Base-by-base conservation (phyloP, 2,329 filamentous ascomycete species). In the Phialocephala sp. region DNA sequence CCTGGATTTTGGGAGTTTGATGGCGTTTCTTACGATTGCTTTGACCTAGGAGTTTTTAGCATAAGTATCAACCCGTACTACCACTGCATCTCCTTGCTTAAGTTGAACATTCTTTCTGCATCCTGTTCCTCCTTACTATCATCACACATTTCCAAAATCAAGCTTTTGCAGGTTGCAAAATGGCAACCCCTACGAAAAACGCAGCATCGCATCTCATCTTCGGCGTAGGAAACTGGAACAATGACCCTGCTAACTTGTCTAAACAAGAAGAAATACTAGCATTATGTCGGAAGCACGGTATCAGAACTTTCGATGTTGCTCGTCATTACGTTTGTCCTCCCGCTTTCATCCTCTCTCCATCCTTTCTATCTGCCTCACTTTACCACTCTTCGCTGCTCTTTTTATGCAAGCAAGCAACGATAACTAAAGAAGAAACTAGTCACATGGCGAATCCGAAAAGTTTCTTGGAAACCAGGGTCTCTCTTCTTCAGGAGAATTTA, bases 231-330 rank as follows among this genome's bases (percentile, higher is more conserved):
- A 11, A 45, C 22, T 59, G 41, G 55, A 37, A 62, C 18, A 62
- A 50, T n/a, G 55, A 59, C 6, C 45, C 59, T 5, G 35, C 54
- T 15, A 55, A 56, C 15, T 24, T 57, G 0, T 1, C 9, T 27
- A 37, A 36, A 12, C 56, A 66, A 18, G 55, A 32, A 32, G 66
- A 68, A 41, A 54, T 68, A 0, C 5, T 68, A 15, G n/a, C 54
- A 41, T 41, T 58, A 20, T 58, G 59, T 20, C 60, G 60, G 1
- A 45, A 57, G 22, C 32, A 63, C n/a, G 41, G 55, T 6, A 68
- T 68, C 50, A 65, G 60, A n/a, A 36, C 18, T 20, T 22, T 65
- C 9, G 66, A 68, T 50, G 63, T 60, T 15, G 55, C 66, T 41
- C 60, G 66, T 15, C 56, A 63, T 22, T 68, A 68, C 45, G 63